phyloP scores from a whole-genome alignment of 108 stramenopile genomes.

The Cylindrotheca closterium region DNA sequence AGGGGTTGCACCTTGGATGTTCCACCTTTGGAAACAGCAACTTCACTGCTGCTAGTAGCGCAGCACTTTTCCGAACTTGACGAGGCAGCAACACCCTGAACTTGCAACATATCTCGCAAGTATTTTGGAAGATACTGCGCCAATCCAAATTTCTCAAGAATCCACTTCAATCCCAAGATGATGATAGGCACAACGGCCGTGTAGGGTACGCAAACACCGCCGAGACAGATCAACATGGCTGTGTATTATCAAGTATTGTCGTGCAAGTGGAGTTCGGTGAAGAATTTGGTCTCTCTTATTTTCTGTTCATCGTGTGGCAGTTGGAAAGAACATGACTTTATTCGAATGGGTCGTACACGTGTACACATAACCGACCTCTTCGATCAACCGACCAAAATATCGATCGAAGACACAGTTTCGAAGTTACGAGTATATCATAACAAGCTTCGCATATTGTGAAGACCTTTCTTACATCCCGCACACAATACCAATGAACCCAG shows the following conservation, averaged over 20 bases:
- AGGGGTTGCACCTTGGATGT: slow-evolving; percentile 15
- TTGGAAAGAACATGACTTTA: too few relatives aligned
- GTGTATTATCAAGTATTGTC: too few relatives aligned
- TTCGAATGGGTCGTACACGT: too few relatives aligned
- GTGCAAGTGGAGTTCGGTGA: too few relatives aligned
- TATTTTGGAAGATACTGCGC: slow-evolving; percentile 12
- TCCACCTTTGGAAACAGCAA: background rate
- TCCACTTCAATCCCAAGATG: slow-evolving; percentile 46
- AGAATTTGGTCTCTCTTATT: too few relatives aligned
- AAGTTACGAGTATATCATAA: too few relatives aligned
- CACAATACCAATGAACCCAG: background rate
- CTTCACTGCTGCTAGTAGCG: background rate
- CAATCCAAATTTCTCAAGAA: slow-evolving; percentile 35
- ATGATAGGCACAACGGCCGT: slow-evolving; percentile 72
- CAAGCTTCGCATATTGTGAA: too few relatives aligned
- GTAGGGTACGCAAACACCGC: slow-evolving; percentile 85
- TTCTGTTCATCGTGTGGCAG: too few relatives aligned
- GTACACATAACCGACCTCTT: too few relatives aligned
- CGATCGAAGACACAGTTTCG: too few relatives aligned
- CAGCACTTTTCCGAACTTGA: background rate
- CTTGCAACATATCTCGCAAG: slow-evolving; percentile 2
- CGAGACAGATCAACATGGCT: slow-evolving; percentile 66
- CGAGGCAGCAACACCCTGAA: background rate
- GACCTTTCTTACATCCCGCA: too few relatives aligned
- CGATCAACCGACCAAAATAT: too few relatives aligned